Evolutionary conservation across 306 rosid species (phyloP).

Genomic region (Inga leiocalycina): DNA sequence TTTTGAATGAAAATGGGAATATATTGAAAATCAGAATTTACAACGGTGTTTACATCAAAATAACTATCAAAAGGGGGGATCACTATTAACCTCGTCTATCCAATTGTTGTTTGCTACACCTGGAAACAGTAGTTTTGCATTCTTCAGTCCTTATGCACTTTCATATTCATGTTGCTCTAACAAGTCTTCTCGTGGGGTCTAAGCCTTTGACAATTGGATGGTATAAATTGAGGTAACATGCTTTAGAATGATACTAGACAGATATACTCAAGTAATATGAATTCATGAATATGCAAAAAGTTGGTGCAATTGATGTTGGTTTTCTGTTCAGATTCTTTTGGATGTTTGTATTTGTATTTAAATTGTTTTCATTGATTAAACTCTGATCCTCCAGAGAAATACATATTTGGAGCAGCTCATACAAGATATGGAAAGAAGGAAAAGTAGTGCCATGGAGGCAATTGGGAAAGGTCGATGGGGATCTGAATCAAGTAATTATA

Average conservation of each 20-base stretch:
- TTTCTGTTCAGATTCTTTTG: conserved; percentile 25
- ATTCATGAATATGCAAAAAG: neutral
- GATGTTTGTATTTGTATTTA: neutral
- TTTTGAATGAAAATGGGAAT: too few relatives aligned
- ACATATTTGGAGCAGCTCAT: conserved; percentile 59
- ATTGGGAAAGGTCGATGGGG: conserved; percentile 39
- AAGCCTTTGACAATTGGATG: conserved; percentile 12
- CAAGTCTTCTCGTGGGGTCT: conserved; percentile 10
- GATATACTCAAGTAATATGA: conserved; percentile 4
- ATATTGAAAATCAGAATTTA: too few relatives aligned
- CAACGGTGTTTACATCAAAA: too few relatives aligned
- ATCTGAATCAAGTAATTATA: conserved; percentile 51
- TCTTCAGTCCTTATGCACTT: conserved; percentile 9
- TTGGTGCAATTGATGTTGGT: conserved; percentile 16
- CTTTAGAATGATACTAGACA: conserved; percentile 13
- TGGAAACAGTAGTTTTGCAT: conserved; percentile 4
- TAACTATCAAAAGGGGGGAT: too few relatives aligned
- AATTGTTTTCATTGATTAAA: conserved; percentile 14
- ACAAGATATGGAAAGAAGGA: conserved; percentile 50
- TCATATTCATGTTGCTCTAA: conserved; percentile 3
- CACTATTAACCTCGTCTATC: too few relatives aligned
- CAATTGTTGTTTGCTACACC: neutral
- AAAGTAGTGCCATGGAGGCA: conserved; percentile 35
- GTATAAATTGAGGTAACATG: conserved; percentile 19
- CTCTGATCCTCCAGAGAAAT: conserved; percentile 58